Percentiles rank a stretch among this genome's conserved stretches.
Conservation (phyloP, 2,329 filamentous ascomycete species). For the Talaromyces marneffei region DNA sequence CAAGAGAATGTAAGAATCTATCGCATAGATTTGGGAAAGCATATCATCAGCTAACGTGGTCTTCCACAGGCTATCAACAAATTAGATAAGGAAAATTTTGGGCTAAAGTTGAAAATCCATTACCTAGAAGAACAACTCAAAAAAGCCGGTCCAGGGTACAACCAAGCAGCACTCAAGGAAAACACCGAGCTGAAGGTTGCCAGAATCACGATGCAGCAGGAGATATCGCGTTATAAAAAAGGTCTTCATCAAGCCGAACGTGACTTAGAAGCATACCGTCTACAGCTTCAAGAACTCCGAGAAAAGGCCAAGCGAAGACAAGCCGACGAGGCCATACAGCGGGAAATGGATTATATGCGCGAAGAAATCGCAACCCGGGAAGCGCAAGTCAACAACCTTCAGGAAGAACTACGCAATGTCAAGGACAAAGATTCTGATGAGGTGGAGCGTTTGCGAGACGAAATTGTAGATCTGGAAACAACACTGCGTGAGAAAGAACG, state of each 20-base stretch:
- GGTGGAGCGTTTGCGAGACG: slow-evolving; percentile 63
- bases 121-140: slow-evolving; percentile 87
- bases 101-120: slow-evolving; percentile 92
- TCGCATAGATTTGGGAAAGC: neutral
- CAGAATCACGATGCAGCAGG: slow-evolving; percentile 80
- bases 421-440: slow-evolving; percentile 52
- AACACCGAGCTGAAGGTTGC: slow-evolving; percentile 95
- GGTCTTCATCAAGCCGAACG: slow-evolving; percentile 74
- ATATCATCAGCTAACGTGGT: neutral
- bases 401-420: slow-evolving; percentile 53
- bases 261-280: slow-evolving; percentile 75
- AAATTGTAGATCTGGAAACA: slow-evolving; percentile 69
- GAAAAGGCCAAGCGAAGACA: slow-evolving; percentile 74
- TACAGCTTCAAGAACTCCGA: slow-evolving; percentile 75
- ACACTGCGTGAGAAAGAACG: slow-evolving; percentile 71
- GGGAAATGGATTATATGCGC: slow-evolving; percentile 50
- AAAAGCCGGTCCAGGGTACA: slow-evolving; percentile 83
- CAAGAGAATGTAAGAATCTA: slow-evolving; percentile 69
- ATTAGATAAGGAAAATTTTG: slow-evolving; percentile 98
- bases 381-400: slow-evolving; percentile 32
- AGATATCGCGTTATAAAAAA: slow-evolving; percentile 81
- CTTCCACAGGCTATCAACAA: slow-evolving; percentile 65
- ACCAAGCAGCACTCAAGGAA: slow-evolving; percentile 81
- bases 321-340: slow-evolving; percentile 62
- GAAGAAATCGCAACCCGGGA: slow-evolving; percentile 48